These are phyloP conservation scores for Marchantia paleacea DNA, from an alignment of 225 moss, liverwort and hornwort genomes.

Conservation along the genomic window DNA sequence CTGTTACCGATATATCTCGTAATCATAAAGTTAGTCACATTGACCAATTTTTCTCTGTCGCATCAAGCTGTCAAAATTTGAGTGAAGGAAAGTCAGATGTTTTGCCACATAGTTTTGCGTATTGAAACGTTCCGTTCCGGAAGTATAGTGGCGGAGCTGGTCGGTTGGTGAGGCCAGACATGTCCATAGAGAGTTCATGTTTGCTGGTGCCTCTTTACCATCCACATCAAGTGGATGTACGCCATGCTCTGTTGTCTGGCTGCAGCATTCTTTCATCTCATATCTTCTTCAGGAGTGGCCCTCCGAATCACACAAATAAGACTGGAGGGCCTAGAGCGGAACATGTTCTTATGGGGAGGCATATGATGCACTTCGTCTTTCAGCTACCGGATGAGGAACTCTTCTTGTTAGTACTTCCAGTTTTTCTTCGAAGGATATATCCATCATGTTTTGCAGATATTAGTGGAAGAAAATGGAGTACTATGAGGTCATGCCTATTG, in stretches of 20 bases:
- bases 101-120: background rate
- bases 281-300: background rate
- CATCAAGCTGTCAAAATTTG: background rate
- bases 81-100: background rate
- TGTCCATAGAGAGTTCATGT: background rate
- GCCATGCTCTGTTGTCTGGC: background rate
- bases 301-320: background rate
- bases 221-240: background rate
- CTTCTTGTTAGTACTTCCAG: background rate
- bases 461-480: background rate
- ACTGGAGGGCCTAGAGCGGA: background rate
- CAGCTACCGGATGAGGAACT: background rate
- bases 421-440: background rate
- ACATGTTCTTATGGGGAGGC: background rate
- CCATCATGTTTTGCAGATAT: background rate
- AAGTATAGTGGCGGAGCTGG: background rate
- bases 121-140: background rate
- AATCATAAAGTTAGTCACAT: constrained; percentile 23
- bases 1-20: constrained; percentile 20
- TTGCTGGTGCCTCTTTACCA: background rate
- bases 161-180: background rate
- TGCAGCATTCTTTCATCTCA: background rate
- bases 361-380: background rate
- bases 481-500: too few relatives aligned
- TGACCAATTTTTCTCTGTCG: constrained; percentile 6